Percentiles rank a stretch among this genome's conserved stretches.
Conservation (phyloP, 495 filamentous ascomycete species). For the Elaphomyces granulatus region DNA sequence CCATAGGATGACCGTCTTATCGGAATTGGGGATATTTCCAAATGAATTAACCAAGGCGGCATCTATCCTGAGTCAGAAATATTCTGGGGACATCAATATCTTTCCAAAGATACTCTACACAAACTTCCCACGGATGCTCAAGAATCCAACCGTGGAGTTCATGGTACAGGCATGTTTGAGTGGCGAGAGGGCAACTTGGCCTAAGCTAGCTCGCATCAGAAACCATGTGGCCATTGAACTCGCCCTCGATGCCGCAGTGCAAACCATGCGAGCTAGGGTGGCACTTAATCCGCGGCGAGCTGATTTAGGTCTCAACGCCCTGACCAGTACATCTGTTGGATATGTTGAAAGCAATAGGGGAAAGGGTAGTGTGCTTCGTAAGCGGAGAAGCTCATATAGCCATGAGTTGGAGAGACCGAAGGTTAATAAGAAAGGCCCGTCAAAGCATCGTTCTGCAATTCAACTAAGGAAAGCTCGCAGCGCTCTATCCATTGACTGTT, state of each 20-base stretch:
- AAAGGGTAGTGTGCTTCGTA: slow-evolving; percentile 12
- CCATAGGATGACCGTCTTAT: slow-evolving; percentile 65
- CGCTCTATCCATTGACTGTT: slow-evolving; percentile 18
- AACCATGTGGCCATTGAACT: slow-evolving; percentile 80
- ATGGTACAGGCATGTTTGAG: slow-evolving; percentile 61
- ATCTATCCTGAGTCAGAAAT: slow-evolving; percentile 75
- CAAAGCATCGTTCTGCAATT: slow-evolving; percentile 5
- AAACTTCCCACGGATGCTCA: slow-evolving; percentile 63
- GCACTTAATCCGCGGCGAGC: slow-evolving; percentile 66
- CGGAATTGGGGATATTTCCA: slow-evolving; percentile 73
- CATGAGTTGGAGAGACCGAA: slow-evolving; percentile 19
- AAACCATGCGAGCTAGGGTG: slow-evolving; percentile 56
- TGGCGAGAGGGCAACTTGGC: slow-evolving; percentile 84
- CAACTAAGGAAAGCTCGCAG: slow-evolving; percentile 22
- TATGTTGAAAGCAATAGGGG: slow-evolving; percentile 13
- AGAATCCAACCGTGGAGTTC: slow-evolving; percentile 82
- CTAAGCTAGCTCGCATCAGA: slow-evolving; percentile 63
- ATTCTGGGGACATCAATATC: slow-evolving; percentile 93
- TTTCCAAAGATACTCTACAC: slow-evolving; percentile 62
- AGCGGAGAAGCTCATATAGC: slow-evolving; percentile 23
- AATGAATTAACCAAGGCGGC: slow-evolving; percentile 64
- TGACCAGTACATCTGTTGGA: slow-evolving; percentile 8
- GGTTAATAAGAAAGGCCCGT: slow-evolving; percentile 7
- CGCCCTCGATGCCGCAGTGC: slow-evolving; percentile 70
- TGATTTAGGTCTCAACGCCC: slow-evolving; percentile 29